phyloP scores from a whole-genome alignment of 1,284 basidiomycete genomes.

The Heterobasidion occidentale region DNA sequence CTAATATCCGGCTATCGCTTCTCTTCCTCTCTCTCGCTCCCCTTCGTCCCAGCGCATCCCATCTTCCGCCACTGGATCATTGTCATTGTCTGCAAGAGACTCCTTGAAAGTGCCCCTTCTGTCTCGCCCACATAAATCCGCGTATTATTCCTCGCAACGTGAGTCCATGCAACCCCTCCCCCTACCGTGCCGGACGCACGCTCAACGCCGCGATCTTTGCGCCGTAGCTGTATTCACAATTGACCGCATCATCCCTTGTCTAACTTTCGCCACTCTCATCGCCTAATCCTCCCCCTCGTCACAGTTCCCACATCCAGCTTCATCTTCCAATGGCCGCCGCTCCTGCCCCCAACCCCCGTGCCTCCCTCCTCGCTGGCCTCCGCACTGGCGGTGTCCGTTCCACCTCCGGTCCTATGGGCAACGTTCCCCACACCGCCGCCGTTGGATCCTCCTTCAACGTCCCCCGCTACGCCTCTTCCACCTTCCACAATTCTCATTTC shows the following conservation, averaged over 20 bases:
- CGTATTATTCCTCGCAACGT: slow-evolving; percentile 2
- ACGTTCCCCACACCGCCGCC: slow-evolving; percentile 61
- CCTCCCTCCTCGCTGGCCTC: slow-evolving; percentile 76
- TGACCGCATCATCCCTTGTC: slow-evolving; percentile 10
- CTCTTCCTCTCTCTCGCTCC: background rate
- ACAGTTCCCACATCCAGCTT: slow-evolving; percentile 13
- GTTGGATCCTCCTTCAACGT: slow-evolving; percentile 55
- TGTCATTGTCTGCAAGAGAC: background rate
- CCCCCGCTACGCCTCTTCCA: slow-evolving; percentile 37
- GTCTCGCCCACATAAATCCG: background rate
- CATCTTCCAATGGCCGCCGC: slow-evolving; percentile 47
- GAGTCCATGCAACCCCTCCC: background rate
- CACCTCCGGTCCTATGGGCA: slow-evolving; percentile 27
- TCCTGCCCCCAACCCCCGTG: slow-evolving; percentile 54
- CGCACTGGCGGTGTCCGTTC: slow-evolving; percentile 81
- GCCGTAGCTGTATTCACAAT: slow-evolving; percentile 14
- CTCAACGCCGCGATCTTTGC: background rate
- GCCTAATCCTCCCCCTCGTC: slow-evolving; percentile 4
- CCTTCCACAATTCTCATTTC: slow-evolving; percentile 31
- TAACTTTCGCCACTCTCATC: slow-evolving; percentile 9
- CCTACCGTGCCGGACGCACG: background rate
- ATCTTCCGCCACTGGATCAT: slow-evolving; percentile 2
- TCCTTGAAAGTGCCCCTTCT: background rate
- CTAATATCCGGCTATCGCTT: slow-evolving; percentile 6
- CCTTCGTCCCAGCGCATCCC: slow-evolving; percentile 1